Conservation (phyloP, 768 basidiomycete genomes). For the Lentinula edodes region DNA sequence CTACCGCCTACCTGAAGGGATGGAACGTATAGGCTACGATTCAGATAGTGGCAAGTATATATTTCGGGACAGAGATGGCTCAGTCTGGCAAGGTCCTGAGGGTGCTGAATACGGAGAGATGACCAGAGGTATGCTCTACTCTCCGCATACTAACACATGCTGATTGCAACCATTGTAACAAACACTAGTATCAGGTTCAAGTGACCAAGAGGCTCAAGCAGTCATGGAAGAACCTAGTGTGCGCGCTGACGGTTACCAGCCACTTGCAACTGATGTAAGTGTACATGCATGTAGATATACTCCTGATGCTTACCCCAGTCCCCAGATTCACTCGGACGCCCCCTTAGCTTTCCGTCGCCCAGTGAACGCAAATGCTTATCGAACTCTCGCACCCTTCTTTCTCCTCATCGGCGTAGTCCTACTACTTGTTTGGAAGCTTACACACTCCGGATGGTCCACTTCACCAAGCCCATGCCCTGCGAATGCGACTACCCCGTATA, state of each 20-base stretch:
- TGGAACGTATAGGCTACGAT: constrained; percentile 74
- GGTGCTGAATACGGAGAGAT: constrained; percentile 61
- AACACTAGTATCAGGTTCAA: constrained; percentile 20
- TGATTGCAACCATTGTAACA: too few species aligned
- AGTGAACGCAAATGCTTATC: constrained; percentile 42
- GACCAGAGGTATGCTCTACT: constrained; percentile 31
- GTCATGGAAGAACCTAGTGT: constrained; percentile 52
- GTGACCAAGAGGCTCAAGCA: constrained; percentile 27
- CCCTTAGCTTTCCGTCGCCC: constrained; percentile 24
- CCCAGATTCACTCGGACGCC: constrained; percentile 18
- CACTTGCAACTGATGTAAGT: constrained; percentile 48
- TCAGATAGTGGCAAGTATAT: constrained; percentile 62
- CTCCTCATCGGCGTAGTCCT: constrained; percentile 60
- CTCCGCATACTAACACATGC: background rate
- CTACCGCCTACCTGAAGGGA: constrained; percentile 47
- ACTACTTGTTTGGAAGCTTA: constrained; percentile 59
- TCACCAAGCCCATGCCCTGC: constrained; percentile 28
- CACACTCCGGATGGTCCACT: constrained; percentile 36
- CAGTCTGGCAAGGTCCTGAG: constrained; percentile 50
- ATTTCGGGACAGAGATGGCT: constrained; percentile 53
- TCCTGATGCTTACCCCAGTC: constrained; percentile 23
- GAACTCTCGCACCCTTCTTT: constrained; percentile 67
- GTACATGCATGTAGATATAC: background rate
- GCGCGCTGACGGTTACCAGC: constrained; percentile 46
- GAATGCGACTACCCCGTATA: constrained; percentile 35